Percentiles rank a stretch among this genome's conserved stretches.
Conservation (phyloP, 177 flowering plant genomes). For the Tripterygium wilfordii region DNA sequence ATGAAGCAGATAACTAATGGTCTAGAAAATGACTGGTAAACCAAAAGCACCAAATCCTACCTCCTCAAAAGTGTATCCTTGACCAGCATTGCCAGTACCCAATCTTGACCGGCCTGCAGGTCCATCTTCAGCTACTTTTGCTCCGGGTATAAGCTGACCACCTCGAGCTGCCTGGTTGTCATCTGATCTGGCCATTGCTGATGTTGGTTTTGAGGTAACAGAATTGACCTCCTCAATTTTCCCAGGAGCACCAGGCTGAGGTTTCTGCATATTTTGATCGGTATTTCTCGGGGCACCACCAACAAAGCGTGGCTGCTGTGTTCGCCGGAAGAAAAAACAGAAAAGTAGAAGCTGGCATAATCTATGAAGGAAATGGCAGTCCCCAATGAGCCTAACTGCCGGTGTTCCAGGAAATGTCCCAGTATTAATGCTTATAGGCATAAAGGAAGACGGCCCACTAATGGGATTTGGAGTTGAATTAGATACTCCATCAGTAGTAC, state of each 20-base stretch:
- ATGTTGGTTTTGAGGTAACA: constrained; percentile 37
- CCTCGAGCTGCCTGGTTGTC: constrained; percentile 54
- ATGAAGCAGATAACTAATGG: no score
- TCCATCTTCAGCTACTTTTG: constrained; percentile 80
- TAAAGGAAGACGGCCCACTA: constrained; percentile 76
- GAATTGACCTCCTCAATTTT: constrained; percentile 68
- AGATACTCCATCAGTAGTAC: constrained; percentile 77
- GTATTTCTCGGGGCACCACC: constrained; percentile 59
- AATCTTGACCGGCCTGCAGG: constrained; percentile 54
- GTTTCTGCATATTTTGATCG: constrained; percentile 63
- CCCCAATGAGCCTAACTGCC: constrained; percentile 98
- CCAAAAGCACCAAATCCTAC: constrained; percentile 25
- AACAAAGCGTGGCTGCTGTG: constrained; percentile 58
- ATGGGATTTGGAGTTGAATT: constrained; percentile 72
- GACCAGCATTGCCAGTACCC: constrained; percentile 98
- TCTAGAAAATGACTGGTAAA: no score
- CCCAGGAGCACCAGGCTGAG: constrained; percentile 51
- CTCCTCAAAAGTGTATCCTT: constrained; percentile 98
- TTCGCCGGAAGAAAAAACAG: constrained; percentile 87
- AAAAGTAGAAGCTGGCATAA: constrained; percentile 92
- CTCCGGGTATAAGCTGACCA: constrained; percentile 51
- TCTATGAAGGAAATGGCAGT: constrained; percentile 95
- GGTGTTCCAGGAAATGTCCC: constrained; percentile 99
- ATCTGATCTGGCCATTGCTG: constrained; percentile 45
- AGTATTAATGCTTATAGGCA: constrained; percentile 94